These are phyloP conservation scores for Rhodotorula sp. DNA, from an alignment of 1,284 basidiomycete genomes.

Conservation along the genomic window DNA sequence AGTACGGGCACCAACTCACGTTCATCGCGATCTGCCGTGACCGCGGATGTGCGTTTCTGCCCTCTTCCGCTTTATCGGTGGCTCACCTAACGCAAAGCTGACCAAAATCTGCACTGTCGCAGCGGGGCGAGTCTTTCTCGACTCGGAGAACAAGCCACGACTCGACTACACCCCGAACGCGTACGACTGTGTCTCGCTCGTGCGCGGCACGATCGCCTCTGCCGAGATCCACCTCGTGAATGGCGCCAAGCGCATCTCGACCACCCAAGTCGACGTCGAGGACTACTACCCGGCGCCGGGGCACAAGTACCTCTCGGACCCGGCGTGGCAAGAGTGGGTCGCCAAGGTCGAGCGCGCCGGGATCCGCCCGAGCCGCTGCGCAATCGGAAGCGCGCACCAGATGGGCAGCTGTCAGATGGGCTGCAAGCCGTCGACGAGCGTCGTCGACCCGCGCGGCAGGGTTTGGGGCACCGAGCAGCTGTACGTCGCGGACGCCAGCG, in stretches of 20 bases:
- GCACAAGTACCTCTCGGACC: slow-evolving; percentile 41
- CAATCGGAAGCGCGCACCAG: slow-evolving; percentile 49
- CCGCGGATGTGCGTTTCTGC: slow-evolving; percentile 53
- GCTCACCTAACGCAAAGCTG: too few relatives aligned
- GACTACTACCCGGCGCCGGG: slow-evolving; percentile 34
- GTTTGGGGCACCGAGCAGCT: slow-evolving; percentile 54
- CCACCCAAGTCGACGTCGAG: slow-evolving; percentile 49
- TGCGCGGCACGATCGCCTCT: slow-evolving; percentile 51
- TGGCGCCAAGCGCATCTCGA: slow-evolving; percentile 53
- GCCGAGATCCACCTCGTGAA: slow-evolving; percentile 53
- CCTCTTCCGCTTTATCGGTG: too few relatives aligned
- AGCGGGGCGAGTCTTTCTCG: slow-evolving; percentile 51
- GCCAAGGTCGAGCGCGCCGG: slow-evolving; percentile 35
- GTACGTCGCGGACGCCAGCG: slow-evolving; percentile 55
- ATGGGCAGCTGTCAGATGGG: slow-evolving; percentile 54
- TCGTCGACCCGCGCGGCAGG: slow-evolving; percentile 52
- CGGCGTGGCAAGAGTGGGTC: slow-evolving; percentile 47
- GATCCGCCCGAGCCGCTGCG: slow-evolving; percentile 21
- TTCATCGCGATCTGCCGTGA: slow-evolving; percentile 78
- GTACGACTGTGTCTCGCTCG: slow-evolving; percentile 50
- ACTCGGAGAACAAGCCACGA: slow-evolving; percentile 49
- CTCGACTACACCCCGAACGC: slow-evolving; percentile 52
- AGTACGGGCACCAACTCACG: slow-evolving; percentile 34
- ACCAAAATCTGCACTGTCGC: background rate
- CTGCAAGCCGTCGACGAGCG: slow-evolving; percentile 47